Percentiles rank a stretch among this genome's conserved stretches.
phyloP scores from a whole-genome alignment of 2,329 filamentous ascomycete species.

The Cladosporium phlei region DNA sequence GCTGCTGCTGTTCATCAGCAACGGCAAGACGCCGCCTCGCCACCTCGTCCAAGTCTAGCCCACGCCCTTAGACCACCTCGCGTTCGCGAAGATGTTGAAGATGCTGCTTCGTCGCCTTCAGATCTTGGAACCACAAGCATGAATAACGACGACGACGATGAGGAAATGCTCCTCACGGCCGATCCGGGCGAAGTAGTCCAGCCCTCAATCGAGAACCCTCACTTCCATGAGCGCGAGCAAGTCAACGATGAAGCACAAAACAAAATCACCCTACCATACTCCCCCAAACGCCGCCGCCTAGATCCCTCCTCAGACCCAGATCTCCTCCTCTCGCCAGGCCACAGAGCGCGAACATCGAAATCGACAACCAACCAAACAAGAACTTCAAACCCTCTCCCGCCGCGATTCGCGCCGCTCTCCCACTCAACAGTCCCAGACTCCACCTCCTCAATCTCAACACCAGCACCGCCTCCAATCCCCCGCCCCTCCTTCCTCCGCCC shows the following conservation, averaged over 20 bases:
- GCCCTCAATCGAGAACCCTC: constrained; percentile 19
- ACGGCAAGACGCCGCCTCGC: constrained; percentile 8
- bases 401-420: background rate
- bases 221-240: too few species aligned
- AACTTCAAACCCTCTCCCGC: background rate
- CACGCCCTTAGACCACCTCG: constrained; percentile 17
- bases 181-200: background rate
- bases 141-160: constrained; percentile 16
- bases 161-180: constrained; percentile 27
- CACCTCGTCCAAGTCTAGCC: constrained; percentile 15
- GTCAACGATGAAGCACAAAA: too few species aligned
- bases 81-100: constrained; percentile 25
- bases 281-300: constrained; percentile 28
- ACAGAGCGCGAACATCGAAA: too few species aligned
- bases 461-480: background rate
- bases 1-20: background rate
- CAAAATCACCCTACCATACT: constrained; percentile 22
- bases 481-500: constrained; percentile 12
- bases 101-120: constrained; percentile 14
- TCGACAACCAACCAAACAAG: too few species aligned
- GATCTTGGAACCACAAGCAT: constrained; percentile 3
- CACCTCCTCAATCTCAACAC: background rate
- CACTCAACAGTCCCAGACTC: background rate
- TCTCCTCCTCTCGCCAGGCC: constrained; percentile 14
- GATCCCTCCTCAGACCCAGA: too few species aligned